Evolutionary conservation across 345 rosid genomes (phyloP).

Genomic region (Raphanus sativus): DNA sequence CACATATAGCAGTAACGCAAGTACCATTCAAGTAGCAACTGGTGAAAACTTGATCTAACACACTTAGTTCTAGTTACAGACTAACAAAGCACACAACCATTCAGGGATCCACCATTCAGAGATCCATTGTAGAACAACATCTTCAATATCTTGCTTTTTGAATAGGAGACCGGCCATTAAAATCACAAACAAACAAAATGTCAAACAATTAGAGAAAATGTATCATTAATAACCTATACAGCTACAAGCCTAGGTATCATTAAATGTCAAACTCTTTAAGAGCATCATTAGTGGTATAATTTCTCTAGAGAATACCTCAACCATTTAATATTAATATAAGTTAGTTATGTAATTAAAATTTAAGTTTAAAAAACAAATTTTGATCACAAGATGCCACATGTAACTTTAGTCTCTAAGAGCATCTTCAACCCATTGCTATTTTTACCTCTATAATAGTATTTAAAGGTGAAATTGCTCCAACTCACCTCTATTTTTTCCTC

Average conservation of each 20-base stretch:
- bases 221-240: background rate
- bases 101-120: background rate
- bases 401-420: too few species aligned
- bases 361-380: too few species aligned
- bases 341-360: too few species aligned
- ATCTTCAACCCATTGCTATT: too few species aligned
- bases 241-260: background rate
- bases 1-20: background rate
- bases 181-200: background rate
- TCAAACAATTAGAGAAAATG: background rate
- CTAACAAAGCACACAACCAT: background rate
- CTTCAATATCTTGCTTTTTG: conserved; percentile 52
- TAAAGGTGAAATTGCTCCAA: too few species aligned
- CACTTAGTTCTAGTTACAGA: background rate
- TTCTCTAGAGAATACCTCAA: too few species aligned
- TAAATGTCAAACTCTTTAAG: too few species aligned
- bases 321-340: too few species aligned
- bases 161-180: conserved; percentile 64
- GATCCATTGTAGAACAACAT: background rate
- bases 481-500: too few species aligned
- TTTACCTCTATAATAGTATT: too few species aligned
- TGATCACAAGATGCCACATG: too few species aligned
- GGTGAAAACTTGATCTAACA: background rate
- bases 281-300: too few species aligned
- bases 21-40: background rate